Percentiles rank a stretch among this genome's conserved stretches.
Evolutionary conservation across 257 asterid species (phyloP).

Genomic region (Parsonsia alboflavescens): DNA sequence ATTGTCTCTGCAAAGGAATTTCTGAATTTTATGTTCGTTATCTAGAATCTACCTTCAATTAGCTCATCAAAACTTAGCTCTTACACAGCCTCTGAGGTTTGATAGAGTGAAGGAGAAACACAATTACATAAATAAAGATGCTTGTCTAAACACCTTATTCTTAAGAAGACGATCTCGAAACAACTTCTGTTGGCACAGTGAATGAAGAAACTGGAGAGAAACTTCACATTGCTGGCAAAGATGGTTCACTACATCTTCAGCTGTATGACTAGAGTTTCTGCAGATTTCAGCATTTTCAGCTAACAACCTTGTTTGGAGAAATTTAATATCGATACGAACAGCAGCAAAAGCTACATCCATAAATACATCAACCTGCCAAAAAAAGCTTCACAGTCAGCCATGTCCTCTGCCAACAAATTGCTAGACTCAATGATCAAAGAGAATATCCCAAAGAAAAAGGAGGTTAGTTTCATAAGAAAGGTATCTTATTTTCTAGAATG

Average conservation of each 20-base stretch:
- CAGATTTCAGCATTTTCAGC: constrained; percentile 45
- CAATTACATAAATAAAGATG: background rate
- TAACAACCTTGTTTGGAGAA: constrained; percentile 68
- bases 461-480: background rate
- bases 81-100: background rate
- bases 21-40: constrained; percentile 2
- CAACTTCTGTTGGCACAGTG: constrained; percentile 79
- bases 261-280: constrained; percentile 40
- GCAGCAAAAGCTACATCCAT: constrained; percentile 84
- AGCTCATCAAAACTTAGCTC: background rate
- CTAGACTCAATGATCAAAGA: background rate
- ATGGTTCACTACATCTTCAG: constrained; percentile 63
- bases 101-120: background rate
- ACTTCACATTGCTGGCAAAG: constrained; percentile 97
- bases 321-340: constrained; percentile 59
- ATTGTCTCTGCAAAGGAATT: background rate
- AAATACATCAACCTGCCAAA: constrained; percentile 86
- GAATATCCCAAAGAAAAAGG: background rate
- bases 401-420: background rate
- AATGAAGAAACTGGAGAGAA: constrained; percentile 83
- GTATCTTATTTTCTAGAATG: background rate
- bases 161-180: constrained; percentile 80
- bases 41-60: background rate
- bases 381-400: constrained; percentile 15
- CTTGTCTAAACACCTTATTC: constrained; percentile 63